Conservation (phyloP, 495 filamentous ascomycete genomes). For the Achaetomiella virescens region DNA sequence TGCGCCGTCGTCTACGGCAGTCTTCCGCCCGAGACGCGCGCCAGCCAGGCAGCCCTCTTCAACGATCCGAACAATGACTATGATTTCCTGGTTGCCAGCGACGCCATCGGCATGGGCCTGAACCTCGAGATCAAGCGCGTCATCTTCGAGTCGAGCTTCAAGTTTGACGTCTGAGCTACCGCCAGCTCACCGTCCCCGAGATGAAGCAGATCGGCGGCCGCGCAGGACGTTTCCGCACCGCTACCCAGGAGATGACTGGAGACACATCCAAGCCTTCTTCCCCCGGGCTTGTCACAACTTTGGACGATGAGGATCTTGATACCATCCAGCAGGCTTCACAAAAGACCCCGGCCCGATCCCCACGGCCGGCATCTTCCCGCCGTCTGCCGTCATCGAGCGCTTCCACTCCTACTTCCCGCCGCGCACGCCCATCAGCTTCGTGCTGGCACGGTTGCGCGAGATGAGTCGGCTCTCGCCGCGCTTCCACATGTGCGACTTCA, state of each 20-base stretch:
- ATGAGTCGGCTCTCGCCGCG: slow-evolving; percentile 50
- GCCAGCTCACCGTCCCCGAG: slow-evolving; percentile 60
- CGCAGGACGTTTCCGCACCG: slow-evolving; percentile 81
- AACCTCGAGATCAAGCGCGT: slow-evolving; percentile 91
- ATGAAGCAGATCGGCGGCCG: slow-evolving; percentile 94
- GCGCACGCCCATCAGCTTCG: slow-evolving; percentile 66
- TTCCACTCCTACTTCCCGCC: slow-evolving; percentile 76
- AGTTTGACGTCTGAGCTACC: slow-evolving; percentile 49
- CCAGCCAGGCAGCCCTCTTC: slow-evolving; percentile 84
- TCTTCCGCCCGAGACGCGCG: slow-evolving; percentile 86
- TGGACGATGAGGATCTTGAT: slow-evolving; percentile 64
- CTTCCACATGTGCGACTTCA: slow-evolving; percentile 67
- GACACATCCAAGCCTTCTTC: slow-evolving; percentile 1
- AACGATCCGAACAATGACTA: slow-evolving; percentile 94
- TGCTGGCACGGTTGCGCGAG: slow-evolving; percentile 65
- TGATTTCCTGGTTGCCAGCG: slow-evolving; percentile 87
- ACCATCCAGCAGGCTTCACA: slow-evolving; percentile 54
- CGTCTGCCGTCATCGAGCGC: slow-evolving; percentile 53
- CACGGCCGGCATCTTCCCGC: slow-evolving; percentile 71
- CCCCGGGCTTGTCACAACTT: slow-evolving; percentile 72
- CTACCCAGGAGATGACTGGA: slow-evolving; percentile 41
- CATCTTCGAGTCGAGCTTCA: slow-evolving; percentile 73
- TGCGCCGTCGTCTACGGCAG: slow-evolving; percentile 92
- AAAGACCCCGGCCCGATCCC: slow-evolving; percentile 57
- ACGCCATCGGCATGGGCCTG: slow-evolving; percentile 96